phyloP scores from a whole-genome alignment of 2,329 filamentous ascomycete species.

The Lasiodiplodia gonubiensis region DNA sequence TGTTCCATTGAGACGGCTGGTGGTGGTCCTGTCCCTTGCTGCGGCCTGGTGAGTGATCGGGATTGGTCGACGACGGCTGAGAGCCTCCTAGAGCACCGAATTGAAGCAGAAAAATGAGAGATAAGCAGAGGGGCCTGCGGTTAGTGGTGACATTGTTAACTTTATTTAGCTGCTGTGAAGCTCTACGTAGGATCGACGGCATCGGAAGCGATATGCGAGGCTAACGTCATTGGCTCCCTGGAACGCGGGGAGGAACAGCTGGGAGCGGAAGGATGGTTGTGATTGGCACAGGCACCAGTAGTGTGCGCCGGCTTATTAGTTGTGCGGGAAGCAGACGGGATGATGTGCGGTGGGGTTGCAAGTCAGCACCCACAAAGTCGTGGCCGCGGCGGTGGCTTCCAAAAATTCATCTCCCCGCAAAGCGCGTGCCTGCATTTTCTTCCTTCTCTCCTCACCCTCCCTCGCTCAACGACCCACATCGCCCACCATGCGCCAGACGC shows the following conservation, averaged over 20 bases:
- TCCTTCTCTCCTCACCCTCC: slow-evolving; percentile 1
- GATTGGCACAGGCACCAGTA: not conserved
- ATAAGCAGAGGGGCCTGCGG: not conserved
- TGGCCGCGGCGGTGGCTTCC: slow-evolving; percentile 14
- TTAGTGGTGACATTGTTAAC: not conserved
- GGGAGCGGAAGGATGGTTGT: not conserved
- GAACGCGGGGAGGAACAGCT: not conserved
- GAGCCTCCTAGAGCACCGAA: not conserved
- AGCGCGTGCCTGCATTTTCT: not conserved
- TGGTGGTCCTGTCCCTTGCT: not conserved
- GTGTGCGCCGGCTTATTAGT: not conserved
- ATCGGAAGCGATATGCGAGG: not conserved
- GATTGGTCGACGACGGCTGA: not conserved
- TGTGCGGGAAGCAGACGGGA: not conserved
- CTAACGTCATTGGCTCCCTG: not conserved
- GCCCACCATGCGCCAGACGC: slow-evolving; percentile 64
- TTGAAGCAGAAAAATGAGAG: not conserved
- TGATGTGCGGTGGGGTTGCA: not conserved
- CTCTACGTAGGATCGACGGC: not conserved
- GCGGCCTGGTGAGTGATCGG: not conserved
- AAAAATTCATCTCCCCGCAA: slow-evolving; percentile 27
- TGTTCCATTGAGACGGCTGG: not conserved
- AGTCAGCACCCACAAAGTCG: not conserved
- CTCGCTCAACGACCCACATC: slow-evolving; percentile 1
- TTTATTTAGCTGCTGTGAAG: not conserved